Conservation (phyloP, 2,329 filamentous ascomycete species). For the Aspergillus neotritici region DNA sequence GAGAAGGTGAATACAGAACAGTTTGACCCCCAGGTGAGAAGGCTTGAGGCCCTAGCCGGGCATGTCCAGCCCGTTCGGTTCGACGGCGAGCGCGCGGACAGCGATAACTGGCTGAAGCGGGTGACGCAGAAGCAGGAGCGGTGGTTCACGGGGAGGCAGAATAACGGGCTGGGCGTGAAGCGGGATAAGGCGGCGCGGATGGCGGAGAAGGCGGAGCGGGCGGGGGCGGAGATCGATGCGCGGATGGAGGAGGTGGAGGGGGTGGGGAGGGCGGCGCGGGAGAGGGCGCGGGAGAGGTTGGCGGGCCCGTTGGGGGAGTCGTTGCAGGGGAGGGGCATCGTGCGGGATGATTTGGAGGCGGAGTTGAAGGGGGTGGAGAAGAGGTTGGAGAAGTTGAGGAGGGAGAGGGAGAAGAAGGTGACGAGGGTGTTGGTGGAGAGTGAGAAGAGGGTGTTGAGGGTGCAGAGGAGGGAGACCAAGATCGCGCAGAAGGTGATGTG, state of each 20-base stretch:
- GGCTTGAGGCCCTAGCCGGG: conserved; percentile 5
- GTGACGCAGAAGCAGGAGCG: conserved; percentile 5
- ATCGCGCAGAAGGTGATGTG: conserved; percentile 12
- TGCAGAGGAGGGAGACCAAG: conserved; percentile 8
- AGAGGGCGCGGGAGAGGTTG: conserved; percentile 5
- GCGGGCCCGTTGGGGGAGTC: conserved; percentile 11
- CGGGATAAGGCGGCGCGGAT: conserved; percentile 5
- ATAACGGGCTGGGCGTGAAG: background rate
- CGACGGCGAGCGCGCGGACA: background rate
- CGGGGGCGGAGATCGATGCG: conserved; percentile 1
- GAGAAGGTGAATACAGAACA: background rate
- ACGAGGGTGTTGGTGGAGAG: conserved; percentile 6
- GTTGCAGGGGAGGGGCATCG: conserved; percentile 1
- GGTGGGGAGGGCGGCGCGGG: background rate
- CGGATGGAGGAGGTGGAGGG: conserved; percentile 7
- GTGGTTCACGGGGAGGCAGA: conserved; percentile 7
- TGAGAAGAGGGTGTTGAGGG: conserved; percentile 1
- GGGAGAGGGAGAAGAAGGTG: conserved; percentile 7
- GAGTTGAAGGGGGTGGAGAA: conserved; percentile 7
- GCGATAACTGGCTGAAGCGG: conserved; percentile 8
- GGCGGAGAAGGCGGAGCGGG: conserved; percentile 5
- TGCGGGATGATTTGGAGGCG: conserved; percentile 10
- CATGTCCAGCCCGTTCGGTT: conserved; percentile 5
- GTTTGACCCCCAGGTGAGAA: conserved; percentile 7
- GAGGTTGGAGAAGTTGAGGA: conserved; percentile 3